Evolutionary conservation across 2,329 filamentous ascomycete genomes (phyloP).

Genomic region (Thelonectria blattea): DNA sequence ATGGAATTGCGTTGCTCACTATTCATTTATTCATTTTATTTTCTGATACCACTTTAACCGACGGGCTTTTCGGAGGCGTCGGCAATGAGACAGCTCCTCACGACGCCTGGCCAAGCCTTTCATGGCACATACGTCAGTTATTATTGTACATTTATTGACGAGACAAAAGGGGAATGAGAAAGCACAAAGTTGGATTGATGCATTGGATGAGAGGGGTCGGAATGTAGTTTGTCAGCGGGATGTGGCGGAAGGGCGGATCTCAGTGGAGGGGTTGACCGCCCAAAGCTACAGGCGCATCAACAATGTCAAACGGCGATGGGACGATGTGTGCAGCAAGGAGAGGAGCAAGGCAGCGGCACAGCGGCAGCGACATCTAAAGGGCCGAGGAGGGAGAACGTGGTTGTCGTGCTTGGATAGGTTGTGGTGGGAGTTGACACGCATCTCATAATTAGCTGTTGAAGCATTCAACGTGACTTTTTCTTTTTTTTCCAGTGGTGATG

Average conservation of each 20-base stretch:
- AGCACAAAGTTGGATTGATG: not conserved
- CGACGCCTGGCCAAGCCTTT: not conserved
- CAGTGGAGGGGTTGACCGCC: constrained; percentile 3
- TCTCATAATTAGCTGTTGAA: not conserved
- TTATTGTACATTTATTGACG: constrained; percentile 6
- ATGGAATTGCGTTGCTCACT: not conserved
- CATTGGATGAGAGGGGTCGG: not conserved
- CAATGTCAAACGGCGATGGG: not conserved
- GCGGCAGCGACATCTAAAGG: not conserved
- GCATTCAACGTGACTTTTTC: not conserved
- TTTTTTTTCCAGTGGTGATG: not conserved
- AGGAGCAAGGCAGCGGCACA: not conserved
- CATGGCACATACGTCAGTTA: constrained; percentile 4
- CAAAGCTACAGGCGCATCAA: not conserved
- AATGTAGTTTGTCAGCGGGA: constrained; percentile 6
- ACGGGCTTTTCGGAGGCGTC: constrained; percentile 9
- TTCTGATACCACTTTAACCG: constrained; percentile 5
- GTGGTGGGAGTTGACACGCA: not conserved
- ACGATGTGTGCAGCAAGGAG: constrained; percentile 8
- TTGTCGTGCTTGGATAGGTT: not conserved
- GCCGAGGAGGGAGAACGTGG: not conserved
- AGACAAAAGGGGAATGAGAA: constrained; percentile 1
- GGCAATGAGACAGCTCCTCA: constrained; percentile 10
- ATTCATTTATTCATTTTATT: constrained; percentile 1
- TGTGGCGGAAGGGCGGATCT: constrained; percentile 2